Evolutionary conservation across 1,139 yeast species (phyloP).

Genomic region (Blastobotrys malaysiensis): DNA sequence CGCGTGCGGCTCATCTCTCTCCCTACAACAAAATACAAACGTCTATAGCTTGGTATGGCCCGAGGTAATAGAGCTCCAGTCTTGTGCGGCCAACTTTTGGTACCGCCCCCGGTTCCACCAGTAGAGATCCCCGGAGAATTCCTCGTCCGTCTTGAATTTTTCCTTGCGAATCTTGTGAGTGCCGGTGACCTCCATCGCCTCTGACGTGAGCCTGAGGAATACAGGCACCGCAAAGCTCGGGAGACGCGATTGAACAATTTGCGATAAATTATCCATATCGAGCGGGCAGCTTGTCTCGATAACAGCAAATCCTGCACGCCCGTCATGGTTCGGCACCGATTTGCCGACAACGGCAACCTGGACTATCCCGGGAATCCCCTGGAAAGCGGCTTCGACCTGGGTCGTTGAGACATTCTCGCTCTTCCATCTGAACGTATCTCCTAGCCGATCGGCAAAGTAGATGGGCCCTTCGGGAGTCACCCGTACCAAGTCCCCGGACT

Average conservation of each 20-base stretch:
- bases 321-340: conserved; percentile 81
- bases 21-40: too few relatives aligned
- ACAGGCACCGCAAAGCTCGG: conserved; percentile 90
- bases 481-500: conserved; percentile 80
- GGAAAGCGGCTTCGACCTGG: conserved; percentile 80
- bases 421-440: conserved; percentile 97
- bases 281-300: conserved; percentile 39
- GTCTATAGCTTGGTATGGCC: conserved; percentile 6
- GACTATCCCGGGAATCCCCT: conserved; percentile 41
- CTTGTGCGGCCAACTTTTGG: conserved; percentile 49
- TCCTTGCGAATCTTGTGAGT: conserved; percentile 85
- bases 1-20: not conserved
- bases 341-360: conserved; percentile 90
- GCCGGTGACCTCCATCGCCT: conserved; percentile 58
- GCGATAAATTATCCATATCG: conserved; percentile 34
- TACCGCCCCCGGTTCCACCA: conserved; percentile 61
- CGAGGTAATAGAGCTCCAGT: conserved; percentile 42
- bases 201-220: conserved; percentile 62
- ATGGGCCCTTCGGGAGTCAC: conserved; percentile 64
- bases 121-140: conserved; percentile 71
- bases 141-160: conserved; percentile 60
- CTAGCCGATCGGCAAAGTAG: conserved; percentile 87
- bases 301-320: conserved; percentile 89
- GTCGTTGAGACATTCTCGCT: conserved; percentile 93
- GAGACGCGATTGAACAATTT: conserved; percentile 43